Evolutionary conservation across 208 protist genomes (phyloP), one percentile per base, ranked within the genome.

Genomic region (Acanthamoeba sp.): DNA sequence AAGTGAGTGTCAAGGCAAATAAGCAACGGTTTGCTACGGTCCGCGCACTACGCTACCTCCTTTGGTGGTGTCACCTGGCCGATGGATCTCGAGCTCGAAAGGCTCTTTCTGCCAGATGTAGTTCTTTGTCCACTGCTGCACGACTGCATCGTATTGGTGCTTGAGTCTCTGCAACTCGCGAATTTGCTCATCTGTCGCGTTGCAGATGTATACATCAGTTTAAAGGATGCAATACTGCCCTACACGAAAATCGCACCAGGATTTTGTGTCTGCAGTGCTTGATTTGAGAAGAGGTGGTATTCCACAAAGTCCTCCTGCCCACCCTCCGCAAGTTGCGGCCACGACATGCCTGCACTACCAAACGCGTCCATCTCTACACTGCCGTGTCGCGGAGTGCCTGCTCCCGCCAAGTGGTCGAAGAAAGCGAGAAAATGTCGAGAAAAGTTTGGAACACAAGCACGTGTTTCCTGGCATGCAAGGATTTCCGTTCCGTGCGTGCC

Each of bases 81-180:
- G 24, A 64, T 64, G 24, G 34, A 90, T 20, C 24, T 34, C n/a
- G 42, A 90, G 82, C 24, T 57, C 24, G 27, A 90, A 90, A 9
- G 45, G 82, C n/a, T 90, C 82, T 48, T 90, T 90, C 22, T 90
- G 82, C 82, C 82, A 90, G 38, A 90, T 90, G 55, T 90, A 90
- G 52, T 57, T 32, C 55, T 90, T 90, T 12, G 82, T 90, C 52
- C 55, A 90, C 34, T 57, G 55, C 7, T 90, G 52, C 38, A 90
- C 82, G 4, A 90, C 16, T 34, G 34, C 82, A 10, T 45, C 27
- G 45, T 29, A 90, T n/a, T 62, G 20, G 5, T 7, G 2, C 82
- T 66, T 59, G 14, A 69, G 12, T 0, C 7, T 24, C 45, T 90
- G 20, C 18, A 90, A 48, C 24, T 27, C 36, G 16, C 2, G 20